A percentile compares a stretch with the other conserved stretches of the same genome.
Conservation (phyloP, 441 rosid genomes). For the Mallotus repandus region DNA sequence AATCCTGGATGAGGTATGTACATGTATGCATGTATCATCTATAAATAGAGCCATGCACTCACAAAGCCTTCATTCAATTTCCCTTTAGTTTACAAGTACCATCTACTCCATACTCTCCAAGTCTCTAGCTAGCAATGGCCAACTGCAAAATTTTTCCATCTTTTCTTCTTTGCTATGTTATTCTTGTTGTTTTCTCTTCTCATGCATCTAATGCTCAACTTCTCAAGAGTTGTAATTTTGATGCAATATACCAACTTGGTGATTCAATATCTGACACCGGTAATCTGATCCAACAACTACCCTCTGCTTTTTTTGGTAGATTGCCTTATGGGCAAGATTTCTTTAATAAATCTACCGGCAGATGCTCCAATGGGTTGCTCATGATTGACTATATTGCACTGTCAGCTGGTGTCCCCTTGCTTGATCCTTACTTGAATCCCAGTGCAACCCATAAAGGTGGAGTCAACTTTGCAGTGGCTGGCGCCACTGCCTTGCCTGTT, state of each 20-base stretch:
- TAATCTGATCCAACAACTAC: not conserved
- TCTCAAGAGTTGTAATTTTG: conserved; percentile 24
- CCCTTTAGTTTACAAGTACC: no score
- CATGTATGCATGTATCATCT: no score
- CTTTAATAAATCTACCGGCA: conserved; percentile 20
- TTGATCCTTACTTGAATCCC: conserved; percentile 16
- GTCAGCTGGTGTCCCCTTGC: conserved; percentile 18
- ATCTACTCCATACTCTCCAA: no score
- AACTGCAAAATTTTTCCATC: not conserved
- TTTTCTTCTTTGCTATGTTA: not conserved
- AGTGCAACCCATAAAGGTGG: not conserved
- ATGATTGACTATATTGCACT: conserved; percentile 28
- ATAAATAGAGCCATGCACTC: no score
- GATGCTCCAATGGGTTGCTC: conserved; percentile 33
- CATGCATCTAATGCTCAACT: not conserved
- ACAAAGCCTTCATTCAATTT: no score
- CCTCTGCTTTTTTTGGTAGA: conserved; percentile 4
- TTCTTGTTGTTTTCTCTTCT: not conserved
- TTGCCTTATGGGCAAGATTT: conserved; percentile 28
- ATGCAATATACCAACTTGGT: conserved; percentile 34
- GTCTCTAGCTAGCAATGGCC: not conserved
- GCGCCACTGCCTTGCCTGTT: conserved; percentile 3
- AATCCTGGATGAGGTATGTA: no score
- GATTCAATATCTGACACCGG: conserved; percentile 28
- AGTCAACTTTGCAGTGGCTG: conserved; percentile 18